Base-by-base conservation (phyloP, 1,284 basidiomycete species). In the Ustilago crameri region DNA sequence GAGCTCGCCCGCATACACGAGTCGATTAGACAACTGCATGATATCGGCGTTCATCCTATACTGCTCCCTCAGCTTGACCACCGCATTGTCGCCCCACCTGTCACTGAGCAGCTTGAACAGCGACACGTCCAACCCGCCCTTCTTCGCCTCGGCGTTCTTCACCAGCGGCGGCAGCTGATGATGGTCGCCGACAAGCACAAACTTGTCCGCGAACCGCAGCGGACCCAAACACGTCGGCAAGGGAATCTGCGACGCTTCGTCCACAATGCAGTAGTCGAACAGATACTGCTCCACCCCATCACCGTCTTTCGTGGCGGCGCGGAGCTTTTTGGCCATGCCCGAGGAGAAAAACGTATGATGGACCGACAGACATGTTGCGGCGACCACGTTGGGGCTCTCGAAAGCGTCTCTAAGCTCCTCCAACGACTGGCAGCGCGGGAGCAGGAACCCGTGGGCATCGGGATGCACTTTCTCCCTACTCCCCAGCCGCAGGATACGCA, bases 31-130 rank as follows among this genome's bases (percentile, higher is more conserved):
- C 12, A 99, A 85, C 9, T 88, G 82, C 95, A 98, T 98, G 80
- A 99, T 98, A 62, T 96, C 93, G 57, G 88, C 88, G 83, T 95
- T 97, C 95, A 98, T 98, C 52, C 96, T 88, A 82, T 98, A 99
- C 82, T 99, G 95, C 51, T 90, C 87, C 0, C 88, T 87, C 30
- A 98, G 87, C 70, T 94, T 90, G 18, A 91, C 88, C 41, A 97
- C 91, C 1, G 93, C 89, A 20, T 89, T 84, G 0, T 93, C 92
- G 0, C 55, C 59, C 78, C 97, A 92, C 0, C 91, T 90, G 44
- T 93, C 90, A 0, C 91, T 93, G 3, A 98, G 87, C 2, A 90
- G 87, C 47, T 91, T 89, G 86, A 99, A 99, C 9, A 98, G 87
- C 0, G 93, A 95, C 1, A 91, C 86, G 69, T 97, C 93, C 24